Base-by-base conservation (phyloP, 2,329 filamentous ascomycete species). In the Aspergillus tubingensis region DNA sequence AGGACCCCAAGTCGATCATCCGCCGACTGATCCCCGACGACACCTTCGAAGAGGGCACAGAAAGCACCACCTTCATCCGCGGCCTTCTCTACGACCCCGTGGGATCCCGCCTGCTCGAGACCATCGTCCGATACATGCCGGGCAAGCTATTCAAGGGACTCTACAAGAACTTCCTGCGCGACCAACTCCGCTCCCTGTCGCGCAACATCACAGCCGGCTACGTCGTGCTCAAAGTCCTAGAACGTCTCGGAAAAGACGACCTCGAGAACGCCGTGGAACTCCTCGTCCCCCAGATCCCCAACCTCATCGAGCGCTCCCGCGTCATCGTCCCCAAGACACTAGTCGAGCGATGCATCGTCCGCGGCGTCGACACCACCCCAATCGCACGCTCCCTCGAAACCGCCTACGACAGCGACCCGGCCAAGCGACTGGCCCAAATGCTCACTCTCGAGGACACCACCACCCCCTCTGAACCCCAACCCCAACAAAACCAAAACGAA, bases 171-270 rank as follows among this genome's bases (percentile, higher is more conserved):
- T 86, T 92, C 65, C 90, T 98, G 76, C 89, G 88, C 62, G 88
- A 90, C 13, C 86, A 92, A 25, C 90, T 98, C 68, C 87, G 88
- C 21, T 90, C 87, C 41, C 85, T 96, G 61, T 86, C 94, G 5
- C 89, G 92, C 60, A 98, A 98, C 73, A 93, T 96, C 68, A 90
- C 93, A 52, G 92, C 95, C 5, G 90, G 88, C 23, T 98, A 96
- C 71, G 90, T 96, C 0, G 91, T 92, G 19, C 90, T 93, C 67
- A 86, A 88, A 60, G 88, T 96, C 3, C 80, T 99, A 47, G 91
- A 92, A 72, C 86, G 95, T 57, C 82, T 98, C 10, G 89, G 91
- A 74, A 93, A 91, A 72, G 92, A 96, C 61, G 92, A 97, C 70
- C 82, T 99, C 8, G 82, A 88, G 44, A 85, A 86, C 58, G 91